A percentile compares a stretch with the other conserved stretches of the same genome.
Conservation (phyloP, 2,329 filamentous ascomycete genomes). For the Huntiella bhutanensis region DNA sequence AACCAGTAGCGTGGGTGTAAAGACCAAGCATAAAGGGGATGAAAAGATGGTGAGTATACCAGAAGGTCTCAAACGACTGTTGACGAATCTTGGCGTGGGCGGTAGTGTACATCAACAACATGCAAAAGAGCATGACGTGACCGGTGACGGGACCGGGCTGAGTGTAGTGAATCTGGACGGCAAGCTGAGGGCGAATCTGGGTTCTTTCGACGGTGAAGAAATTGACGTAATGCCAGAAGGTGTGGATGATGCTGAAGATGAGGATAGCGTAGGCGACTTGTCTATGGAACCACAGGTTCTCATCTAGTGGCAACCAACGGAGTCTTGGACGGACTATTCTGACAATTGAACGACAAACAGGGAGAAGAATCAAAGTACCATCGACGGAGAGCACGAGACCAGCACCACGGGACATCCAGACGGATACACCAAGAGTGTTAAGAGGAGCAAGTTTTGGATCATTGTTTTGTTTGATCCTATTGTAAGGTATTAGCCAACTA, state of each 20-base stretch:
- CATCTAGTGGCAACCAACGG: constrained; percentile 79
- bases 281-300: constrained; percentile 91
- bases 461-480: constrained; percentile 60
- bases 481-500: constrained; percentile 13
- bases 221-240: constrained; percentile 79
- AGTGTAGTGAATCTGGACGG: constrained; percentile 79
- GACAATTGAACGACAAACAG: constrained; percentile 84
- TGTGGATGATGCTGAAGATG: constrained; percentile 63
- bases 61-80: constrained; percentile 95
- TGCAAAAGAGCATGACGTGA: constrained; percentile 93
- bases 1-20: constrained; percentile 90
- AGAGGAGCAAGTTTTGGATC: constrained; percentile 54
- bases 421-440: constrained; percentile 69
- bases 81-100: constrained; percentile 86
- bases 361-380: constrained; percentile 70
- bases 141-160: constrained; percentile 84
- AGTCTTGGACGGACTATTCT: constrained; percentile 72
- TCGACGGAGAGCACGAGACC: constrained; percentile 74
- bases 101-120: constrained; percentile 96
- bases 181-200: constrained; percentile 63
- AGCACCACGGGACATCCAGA: constrained; percentile 91
- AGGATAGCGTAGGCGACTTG: constrained; percentile 83
- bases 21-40: constrained; percentile 85
- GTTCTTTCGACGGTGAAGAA: constrained; percentile 88
- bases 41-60: constrained; percentile 97